Conservation (phyloP, 345 rosid genomes). For the Eucalyptus regnans region DNA sequence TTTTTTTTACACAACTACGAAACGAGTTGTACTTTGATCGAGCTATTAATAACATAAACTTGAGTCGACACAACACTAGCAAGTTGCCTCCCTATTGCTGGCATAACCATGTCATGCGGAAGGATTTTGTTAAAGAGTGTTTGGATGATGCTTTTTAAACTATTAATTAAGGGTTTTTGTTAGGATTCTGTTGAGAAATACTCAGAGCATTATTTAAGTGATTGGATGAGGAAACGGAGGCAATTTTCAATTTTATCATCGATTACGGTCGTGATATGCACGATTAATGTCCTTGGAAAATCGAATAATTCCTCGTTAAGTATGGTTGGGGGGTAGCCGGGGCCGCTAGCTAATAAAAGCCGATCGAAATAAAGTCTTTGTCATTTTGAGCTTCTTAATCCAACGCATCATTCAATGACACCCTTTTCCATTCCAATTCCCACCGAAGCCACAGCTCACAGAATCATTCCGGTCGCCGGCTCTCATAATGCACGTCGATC, state of each 20-base stretch:
- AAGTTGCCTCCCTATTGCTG: not conserved
- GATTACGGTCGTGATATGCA: not conserved
- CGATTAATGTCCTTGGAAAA: not conserved
- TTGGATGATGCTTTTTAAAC: not conserved
- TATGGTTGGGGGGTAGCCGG: not conserved
- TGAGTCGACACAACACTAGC: rapidly evolving
- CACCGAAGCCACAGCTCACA: not conserved
- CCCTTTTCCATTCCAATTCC: not conserved
- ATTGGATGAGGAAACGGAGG: not conserved
- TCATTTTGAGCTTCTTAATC: not conserved
- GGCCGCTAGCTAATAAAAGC: no score
- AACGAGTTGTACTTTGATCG: not conserved
- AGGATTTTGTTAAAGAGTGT: not conserved
- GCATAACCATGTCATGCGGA: not conserved
- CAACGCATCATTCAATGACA: not conserved
- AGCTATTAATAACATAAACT: not conserved
- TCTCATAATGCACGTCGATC: not conserved
- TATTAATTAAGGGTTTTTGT: not conserved
- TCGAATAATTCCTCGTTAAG: not conserved
- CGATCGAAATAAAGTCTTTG: not conserved
- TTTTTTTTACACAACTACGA: not conserved
- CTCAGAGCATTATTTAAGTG: not conserved
- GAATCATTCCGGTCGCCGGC: not conserved
- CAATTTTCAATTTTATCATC: not conserved
- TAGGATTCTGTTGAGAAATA: not conserved